Percentiles rank a stretch among this genome's conserved stretches.
Evolutionary conservation across 345 rosid genomes (phyloP).

Genomic region (Salix caprea): DNA sequence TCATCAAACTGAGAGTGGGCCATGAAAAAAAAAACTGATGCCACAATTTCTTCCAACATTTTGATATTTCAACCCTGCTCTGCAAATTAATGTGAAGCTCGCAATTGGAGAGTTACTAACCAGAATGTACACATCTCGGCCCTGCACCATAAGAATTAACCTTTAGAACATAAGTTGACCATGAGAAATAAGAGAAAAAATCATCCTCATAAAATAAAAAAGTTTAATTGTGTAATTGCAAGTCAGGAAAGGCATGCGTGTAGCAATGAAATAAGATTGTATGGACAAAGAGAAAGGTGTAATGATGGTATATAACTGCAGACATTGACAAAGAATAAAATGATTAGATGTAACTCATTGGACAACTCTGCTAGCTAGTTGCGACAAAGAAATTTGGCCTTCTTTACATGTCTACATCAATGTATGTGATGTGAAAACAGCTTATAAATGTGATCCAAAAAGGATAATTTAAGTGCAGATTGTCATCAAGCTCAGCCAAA

Average conservation of each 20-base stretch:
- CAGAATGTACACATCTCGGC: conserved; percentile 96
- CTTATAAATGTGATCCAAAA: neutral
- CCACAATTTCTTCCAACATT: neutral
- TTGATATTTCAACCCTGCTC: neutral
- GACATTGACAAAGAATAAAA: neutral
- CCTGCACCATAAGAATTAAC: conserved; percentile 57
- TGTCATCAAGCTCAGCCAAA: neutral
- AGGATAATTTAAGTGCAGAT: neutral
- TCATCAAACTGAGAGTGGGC: neutral
- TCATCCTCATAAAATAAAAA: neutral
- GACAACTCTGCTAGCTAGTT: neutral
- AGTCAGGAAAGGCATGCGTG: neutral
- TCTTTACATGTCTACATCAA: neutral
- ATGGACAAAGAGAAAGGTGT: neutral
- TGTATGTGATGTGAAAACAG: neutral
- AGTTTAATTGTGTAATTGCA: neutral
- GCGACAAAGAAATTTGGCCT: neutral
- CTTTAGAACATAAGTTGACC: conserved; percentile 11
- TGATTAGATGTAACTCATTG: neutral
- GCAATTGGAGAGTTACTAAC: conserved; percentile 47
- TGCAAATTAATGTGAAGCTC: conserved; percentile 18
- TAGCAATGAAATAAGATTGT: neutral
- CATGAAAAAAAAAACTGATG: neutral
- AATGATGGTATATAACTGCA: neutral
- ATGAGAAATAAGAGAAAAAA: neutral